These are phyloP conservation scores for Priceomyces melissophilus DNA, from an alignment of 805 yeast species.

Conservation along the genomic window DNA sequence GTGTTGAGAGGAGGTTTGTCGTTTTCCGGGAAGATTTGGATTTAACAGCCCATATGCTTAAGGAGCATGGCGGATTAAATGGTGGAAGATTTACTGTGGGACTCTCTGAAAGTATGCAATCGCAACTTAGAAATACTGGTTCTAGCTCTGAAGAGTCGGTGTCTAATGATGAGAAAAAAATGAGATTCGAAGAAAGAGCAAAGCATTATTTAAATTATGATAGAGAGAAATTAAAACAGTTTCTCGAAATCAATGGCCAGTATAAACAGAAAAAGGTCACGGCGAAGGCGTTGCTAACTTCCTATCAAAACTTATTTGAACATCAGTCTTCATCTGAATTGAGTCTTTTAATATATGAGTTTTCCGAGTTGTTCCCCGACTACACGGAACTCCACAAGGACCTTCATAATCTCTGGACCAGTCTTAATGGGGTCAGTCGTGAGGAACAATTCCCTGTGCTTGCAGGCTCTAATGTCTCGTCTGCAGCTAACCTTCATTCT, in stretches of 20 bases:
- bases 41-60: conserved; percentile 80
- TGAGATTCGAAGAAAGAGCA: conserved; percentile 80
- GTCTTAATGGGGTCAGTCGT: conserved; percentile 9
- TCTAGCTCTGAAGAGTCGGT: conserved; percentile 26
- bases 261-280: conserved; percentile 46
- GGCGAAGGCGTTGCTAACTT: conserved; percentile 44
- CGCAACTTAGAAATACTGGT: conserved; percentile 42
- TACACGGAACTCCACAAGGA: conserved; percentile 43
- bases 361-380: conserved; percentile 52
- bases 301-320: conserved; percentile 48
- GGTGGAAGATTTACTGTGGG: conserved; percentile 42
- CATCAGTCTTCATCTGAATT: conserved; percentile 45
- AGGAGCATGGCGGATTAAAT: conserved; percentile 67
- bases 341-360: conserved; percentile 54
- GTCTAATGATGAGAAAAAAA: conserved; percentile 46
- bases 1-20: conserved; percentile 87
- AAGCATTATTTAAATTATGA: conserved; percentile 68
- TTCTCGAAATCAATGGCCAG: conserved; percentile 45
- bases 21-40: conserved; percentile 87
- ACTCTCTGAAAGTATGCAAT: conserved; percentile 42
- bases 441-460: conserved; percentile 51
- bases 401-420: conserved; percentile 19
- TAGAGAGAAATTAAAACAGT: conserved; percentile 42
- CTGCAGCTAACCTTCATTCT: conserved; percentile 15
- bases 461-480: conserved; percentile 17